Percentiles rank a stretch among this genome's conserved stretches.
Evolutionary conservation across 1,139 yeast species (phyloP).

Genomic region (Nematodospora anomalae): DNA sequence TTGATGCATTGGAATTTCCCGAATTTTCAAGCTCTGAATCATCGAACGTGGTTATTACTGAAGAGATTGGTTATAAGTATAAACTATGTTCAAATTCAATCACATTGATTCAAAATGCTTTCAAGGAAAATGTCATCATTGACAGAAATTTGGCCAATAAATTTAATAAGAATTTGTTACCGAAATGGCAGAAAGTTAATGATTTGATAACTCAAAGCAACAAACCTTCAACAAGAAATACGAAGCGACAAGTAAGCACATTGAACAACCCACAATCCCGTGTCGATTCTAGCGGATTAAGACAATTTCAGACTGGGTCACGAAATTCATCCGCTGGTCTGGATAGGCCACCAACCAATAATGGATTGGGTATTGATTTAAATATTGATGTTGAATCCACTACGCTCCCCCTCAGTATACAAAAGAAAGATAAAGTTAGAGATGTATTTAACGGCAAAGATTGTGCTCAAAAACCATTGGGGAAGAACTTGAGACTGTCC

Average conservation of each 20-base stretch:
- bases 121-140: slow-evolving; percentile 25
- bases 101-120: slow-evolving; percentile 33
- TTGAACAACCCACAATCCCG: not conserved
- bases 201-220: slow-evolving; percentile 16
- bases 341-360: slow-evolving; percentile 8
- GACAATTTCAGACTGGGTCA: slow-evolving; percentile 19
- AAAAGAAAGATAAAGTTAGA: slow-evolving; percentile 30
- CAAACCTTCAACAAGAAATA: not conserved
- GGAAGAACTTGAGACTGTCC: slow-evolving; percentile 16
- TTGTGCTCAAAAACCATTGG: slow-evolving; percentile 8
- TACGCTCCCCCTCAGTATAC: slow-evolving; percentile 35
- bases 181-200: slow-evolving; percentile 35
- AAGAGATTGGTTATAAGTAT: slow-evolving; percentile 24
- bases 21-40: slow-evolving; percentile 5
- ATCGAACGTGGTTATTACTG: slow-evolving; percentile 13
- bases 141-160: slow-evolving; percentile 19
- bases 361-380: slow-evolving; percentile 38
- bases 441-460: slow-evolving; percentile 20
- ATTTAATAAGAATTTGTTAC: slow-evolving; percentile 30
- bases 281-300: slow-evolving; percentile 20
- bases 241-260: slow-evolving; percentile 1
- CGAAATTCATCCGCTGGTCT: slow-evolving; percentile 8
- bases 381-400: slow-evolving; percentile 33
- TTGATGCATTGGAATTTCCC: slow-evolving; percentile 24
- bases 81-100: slow-evolving; percentile 37